Base-by-base conservation (phyloP, 495 filamentous ascomycete genomes). In the Xylaria cubensis region DNA sequence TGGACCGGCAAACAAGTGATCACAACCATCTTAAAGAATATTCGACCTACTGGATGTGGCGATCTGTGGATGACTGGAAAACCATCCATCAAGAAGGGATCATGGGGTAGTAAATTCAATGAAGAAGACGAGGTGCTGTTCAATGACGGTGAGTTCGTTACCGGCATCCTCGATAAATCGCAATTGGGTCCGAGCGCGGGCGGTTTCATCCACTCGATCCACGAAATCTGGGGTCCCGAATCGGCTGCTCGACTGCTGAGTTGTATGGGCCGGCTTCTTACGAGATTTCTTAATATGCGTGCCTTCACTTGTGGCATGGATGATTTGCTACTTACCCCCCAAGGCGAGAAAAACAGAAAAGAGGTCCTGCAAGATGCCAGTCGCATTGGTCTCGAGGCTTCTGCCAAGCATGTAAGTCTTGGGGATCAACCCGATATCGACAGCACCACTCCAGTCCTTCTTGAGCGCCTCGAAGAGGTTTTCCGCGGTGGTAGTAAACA, bases 1-100 rank as follows among this genome's bases (percentile, higher is more conserved):
- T 99, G 97, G 97, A 98, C 95, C n/a, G 97, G 97, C 73, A 99
- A 98, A 84, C 97, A 99, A 79, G 86, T 99, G 19, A 92, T 98
- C 72, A 95, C 94, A 17, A 97, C 95, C 0, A 92, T 99, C 26
- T 83, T 99, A 44, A 92, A 92, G 81, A 99, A 99, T 78, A 95
- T 98, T 70, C 89, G 86, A 75, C 97, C 95, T 0, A 74, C 84
- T 10, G 85, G 88, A 72, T 92, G 92, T 73, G 89, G 91, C 62
- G 94, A 94, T 32, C 82, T 99, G 55, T 94, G 90, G 73, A 86
- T 98, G 76, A 88, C 88, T 51, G 91, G 92, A 53, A 93, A 91
- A 74, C 93, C 92, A 42, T 91, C 92, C 29, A 92, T 94, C 15
- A 88, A 90, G 26, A 87, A 86, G n/a, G 90, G 92, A 65, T 86